phyloP scores from a whole-genome alignment of 306 rosid species.

The Pachyrhizus erosus region DNA sequence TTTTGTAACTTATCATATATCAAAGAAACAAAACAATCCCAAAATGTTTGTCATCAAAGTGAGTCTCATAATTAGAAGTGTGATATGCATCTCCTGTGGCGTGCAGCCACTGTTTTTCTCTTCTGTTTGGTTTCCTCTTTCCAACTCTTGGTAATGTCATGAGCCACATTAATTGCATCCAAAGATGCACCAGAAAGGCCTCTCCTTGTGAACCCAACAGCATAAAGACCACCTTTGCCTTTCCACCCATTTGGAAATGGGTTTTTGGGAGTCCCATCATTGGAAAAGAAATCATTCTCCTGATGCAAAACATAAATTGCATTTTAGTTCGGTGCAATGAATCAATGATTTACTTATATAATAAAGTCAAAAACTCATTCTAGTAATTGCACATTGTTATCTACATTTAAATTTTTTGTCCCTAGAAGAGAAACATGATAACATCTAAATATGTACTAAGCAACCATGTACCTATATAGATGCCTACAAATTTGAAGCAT shows the following conservation, averaged over 20 bases:
- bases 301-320: slow-evolving; percentile 39
- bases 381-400: background rate
- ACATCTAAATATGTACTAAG: background rate
- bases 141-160: slow-evolving; percentile 87
- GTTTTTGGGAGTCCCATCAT: slow-evolving; percentile 77
- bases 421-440: slow-evolving; percentile 16
- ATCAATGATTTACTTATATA: background rate
- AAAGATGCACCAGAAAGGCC: slow-evolving; percentile 89
- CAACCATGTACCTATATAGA: background rate
- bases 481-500: background rate
- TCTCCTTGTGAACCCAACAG: slow-evolving; percentile 93
- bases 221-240: slow-evolving; percentile 83
- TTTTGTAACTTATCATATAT: slow-evolving; percentile 39
- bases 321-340: slow-evolving; percentile 25
- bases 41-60: background rate
- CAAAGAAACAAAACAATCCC: slow-evolving; percentile 5
- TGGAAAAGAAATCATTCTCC: slow-evolving; percentile 83
- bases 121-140: slow-evolving; percentile 83
- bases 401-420: background rate
- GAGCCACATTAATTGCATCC: slow-evolving; percentile 87
- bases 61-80: slow-evolving; percentile 56
- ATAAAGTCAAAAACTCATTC: slow-evolving; percentile 2
- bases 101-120: slow-evolving; percentile 65
- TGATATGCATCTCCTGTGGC: slow-evolving; percentile 88
- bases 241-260: slow-evolving; percentile 96